Conservation (phyloP, 768 basidiomycete genomes). For the Lactarius sanguifluus region DNA sequence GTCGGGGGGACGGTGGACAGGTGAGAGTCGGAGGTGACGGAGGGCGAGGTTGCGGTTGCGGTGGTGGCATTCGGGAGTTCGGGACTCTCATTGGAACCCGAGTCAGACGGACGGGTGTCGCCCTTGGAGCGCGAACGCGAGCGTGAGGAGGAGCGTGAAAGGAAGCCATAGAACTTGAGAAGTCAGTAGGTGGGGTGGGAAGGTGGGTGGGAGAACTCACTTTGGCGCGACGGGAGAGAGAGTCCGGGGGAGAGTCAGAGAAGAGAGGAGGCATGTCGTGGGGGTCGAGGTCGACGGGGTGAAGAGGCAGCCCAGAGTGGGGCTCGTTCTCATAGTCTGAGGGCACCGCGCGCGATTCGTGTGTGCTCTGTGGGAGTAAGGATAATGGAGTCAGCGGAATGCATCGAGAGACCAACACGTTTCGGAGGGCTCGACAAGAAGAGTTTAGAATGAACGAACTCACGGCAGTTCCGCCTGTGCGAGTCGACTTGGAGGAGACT, state of each 20-base stretch:
- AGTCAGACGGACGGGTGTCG: constrained; percentile 24
- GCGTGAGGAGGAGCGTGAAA: constrained; percentile 47
- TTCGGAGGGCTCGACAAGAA: constrained; percentile 9
- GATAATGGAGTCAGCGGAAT: constrained; percentile 9
- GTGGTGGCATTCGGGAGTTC: constrained; percentile 29
- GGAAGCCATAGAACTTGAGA: constrained; percentile 58
- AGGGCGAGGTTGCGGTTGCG: constrained; percentile 23
- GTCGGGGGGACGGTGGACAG: constrained; percentile 34
- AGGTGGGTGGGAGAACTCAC: constrained; percentile 12
- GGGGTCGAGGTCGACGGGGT: constrained; percentile 27
- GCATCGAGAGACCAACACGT: constrained; percentile 14
- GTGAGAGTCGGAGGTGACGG: constrained; percentile 30
- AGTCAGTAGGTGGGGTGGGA: background rate
- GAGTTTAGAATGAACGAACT: constrained; percentile 22
- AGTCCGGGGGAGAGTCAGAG: constrained; percentile 15
- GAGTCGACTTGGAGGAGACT: constrained; percentile 26
- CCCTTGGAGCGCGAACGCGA: constrained; percentile 55
- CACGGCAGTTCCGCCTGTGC: constrained; percentile 26
- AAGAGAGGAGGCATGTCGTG: constrained; percentile 28
- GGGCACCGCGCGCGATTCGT: constrained; percentile 29
- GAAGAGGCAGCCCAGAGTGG: constrained; percentile 16
- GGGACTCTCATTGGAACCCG: constrained; percentile 32
- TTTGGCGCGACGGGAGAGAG: constrained; percentile 24
- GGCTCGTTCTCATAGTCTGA: constrained; percentile 31
- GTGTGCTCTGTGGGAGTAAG: constrained; percentile 29